Evolutionary conservation across 1,284 basidiomycete genomes (phyloP), one percentile per base, ranked within the genome.

Genomic region (Trametes pubescens): DNA sequence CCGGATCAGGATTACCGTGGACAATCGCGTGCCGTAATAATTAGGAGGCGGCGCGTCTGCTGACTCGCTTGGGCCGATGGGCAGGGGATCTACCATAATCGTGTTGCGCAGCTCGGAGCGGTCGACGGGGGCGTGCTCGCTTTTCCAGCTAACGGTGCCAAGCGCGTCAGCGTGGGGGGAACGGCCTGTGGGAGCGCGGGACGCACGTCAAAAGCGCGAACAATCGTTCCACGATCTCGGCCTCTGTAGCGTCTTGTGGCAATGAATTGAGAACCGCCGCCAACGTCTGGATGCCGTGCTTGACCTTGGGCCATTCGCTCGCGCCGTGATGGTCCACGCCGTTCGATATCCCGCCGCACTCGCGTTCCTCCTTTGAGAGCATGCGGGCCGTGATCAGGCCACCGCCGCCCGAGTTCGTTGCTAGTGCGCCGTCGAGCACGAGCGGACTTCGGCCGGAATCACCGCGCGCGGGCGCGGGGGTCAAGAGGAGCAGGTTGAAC

Each of bases 401-500:
- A 53, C 89, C 88, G 29, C 84, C 87, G 37, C 90, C 90, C 66
- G 79, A 82, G 73, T 94, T 94, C 34, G 90, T 91, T 58, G 90
- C 81, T 66, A 86, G 78, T 37, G 79, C 74, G 38, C 83, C 82
- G 65, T 86, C 82, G 70, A 86, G 86, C 21, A 73, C 69, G 54
- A 89, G 72, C 38, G 69, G 67, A 66, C 72, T 69, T 49, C 70
- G 66, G 57, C 68, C 67, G 18, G 59, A 40, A 38, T 43, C 46
- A 57, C 55, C 52, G 34, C 22, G 26, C 10, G 52, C 48, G 11
- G 44, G 65, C 61, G 71, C 47, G 21, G 72, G 64, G 54, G 70
- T 63, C 69, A 91, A 77, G 70, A 92, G 82, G 62, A 93, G 79
- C 40, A 93, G 73, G 74, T 93, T 94, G 81, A 94, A 94, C 3